Conservation (phyloP, 2,329 filamentous ascomycete species). For the Ophiobolus disseminans region DNA sequence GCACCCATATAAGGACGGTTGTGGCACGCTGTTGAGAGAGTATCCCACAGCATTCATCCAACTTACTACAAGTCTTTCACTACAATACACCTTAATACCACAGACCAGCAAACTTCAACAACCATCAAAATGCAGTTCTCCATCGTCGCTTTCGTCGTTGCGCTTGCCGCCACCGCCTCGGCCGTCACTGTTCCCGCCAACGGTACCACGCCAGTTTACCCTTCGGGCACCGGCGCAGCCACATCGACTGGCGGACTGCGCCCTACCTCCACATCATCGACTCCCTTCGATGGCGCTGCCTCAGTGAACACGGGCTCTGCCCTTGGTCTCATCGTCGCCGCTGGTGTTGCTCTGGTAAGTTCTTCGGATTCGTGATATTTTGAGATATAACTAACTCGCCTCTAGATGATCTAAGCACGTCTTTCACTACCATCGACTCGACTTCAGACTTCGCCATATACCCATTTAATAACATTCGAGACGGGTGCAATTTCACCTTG, state of each 20-base stretch:
- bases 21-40: background rate
- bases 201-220: slow-evolving; percentile 33
- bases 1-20: background rate
- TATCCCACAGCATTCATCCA: background rate
- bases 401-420: slow-evolving; percentile 15
- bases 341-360: slow-evolving; percentile 42
- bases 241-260: slow-evolving; percentile 18
- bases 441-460: background rate
- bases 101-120: background rate
- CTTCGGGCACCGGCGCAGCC: slow-evolving; percentile 30
- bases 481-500: too few species aligned
- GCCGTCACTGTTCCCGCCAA: slow-evolving; percentile 34
- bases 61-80: background rate
- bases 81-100: background rate
- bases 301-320: slow-evolving; percentile 27
- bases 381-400: slow-evolving; percentile 6
- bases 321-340: slow-evolving; percentile 37
- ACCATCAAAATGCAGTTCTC: slow-evolving; percentile 41
- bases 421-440: background rate
- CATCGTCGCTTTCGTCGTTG: slow-evolving; percentile 27
- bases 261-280: slow-evolving; percentile 18
- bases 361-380: slow-evolving; percentile 1
- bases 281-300: slow-evolving; percentile 40
- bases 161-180: slow-evolving; percentile 35
- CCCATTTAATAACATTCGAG: too few species aligned